phyloP scores from a whole-genome alignment of 2,329 filamentous ascomycete species.

The Parastagonospora nodorum region DNA sequence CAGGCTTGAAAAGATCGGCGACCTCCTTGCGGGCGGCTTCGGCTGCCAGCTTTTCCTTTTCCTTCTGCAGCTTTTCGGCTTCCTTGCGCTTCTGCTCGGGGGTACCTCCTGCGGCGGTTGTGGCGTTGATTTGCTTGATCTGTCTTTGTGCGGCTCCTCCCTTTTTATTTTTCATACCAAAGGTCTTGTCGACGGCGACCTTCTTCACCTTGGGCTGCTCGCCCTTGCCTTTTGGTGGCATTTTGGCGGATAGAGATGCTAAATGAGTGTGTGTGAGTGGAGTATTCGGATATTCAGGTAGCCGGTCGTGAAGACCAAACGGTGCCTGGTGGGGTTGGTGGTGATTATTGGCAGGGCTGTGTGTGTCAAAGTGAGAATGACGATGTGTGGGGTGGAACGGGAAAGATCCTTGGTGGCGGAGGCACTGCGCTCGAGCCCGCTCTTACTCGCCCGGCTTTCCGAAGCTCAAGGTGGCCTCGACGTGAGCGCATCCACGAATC shows the following conservation, averaged over 20 bases:
- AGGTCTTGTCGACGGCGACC: conserved; percentile 89
- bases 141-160: conserved; percentile 86
- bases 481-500: conserved; percentile 3
- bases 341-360: conserved; percentile 16
- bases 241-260: conserved; percentile 49
- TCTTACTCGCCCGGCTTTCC: conserved; percentile 16
- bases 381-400: conserved; percentile 35
- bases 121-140: conserved; percentile 77
- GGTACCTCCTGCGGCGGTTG: conserved; percentile 67
- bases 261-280: conserved; percentile 15
- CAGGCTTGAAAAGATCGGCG: conserved; percentile 83
- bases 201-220: conserved; percentile 60
- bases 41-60: conserved; percentile 88
- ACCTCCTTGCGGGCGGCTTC: conserved; percentile 82
- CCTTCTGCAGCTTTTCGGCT: conserved; percentile 67
- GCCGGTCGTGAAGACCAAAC: conserved; percentile 17
- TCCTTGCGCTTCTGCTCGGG: conserved; percentile 85
- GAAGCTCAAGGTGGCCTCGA: conserved; percentile 36
- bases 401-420: conserved; percentile 22
- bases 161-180: conserved; percentile 99
- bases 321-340: conserved; percentile 19
- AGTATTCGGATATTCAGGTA: conserved; percentile 14
- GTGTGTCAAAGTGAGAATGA: conserved; percentile 44
- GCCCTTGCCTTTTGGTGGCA: conserved; percentile 70
- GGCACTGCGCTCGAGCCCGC: conserved; percentile 20